phyloP scores from a whole-genome alignment of 2,329 filamentous ascomycete species.

The Tolypocladium paradoxum region DNA sequence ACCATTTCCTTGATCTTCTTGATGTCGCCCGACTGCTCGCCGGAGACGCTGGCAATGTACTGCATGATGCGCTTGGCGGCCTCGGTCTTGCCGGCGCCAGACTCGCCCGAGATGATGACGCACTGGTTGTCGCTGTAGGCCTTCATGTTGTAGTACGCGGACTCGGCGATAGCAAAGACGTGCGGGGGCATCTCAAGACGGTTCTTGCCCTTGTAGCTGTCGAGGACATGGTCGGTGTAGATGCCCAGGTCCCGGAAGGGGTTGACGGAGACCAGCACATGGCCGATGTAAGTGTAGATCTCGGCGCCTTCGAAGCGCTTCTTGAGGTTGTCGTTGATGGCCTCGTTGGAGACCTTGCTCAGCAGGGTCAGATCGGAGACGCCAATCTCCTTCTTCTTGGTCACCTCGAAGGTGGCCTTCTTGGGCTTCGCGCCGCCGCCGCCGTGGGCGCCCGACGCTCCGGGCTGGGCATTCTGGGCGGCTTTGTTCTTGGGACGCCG shows the following conservation, averaged over 20 bases:
- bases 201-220: constrained; percentile 95
- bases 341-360: constrained; percentile 97
- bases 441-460: constrained; percentile 22
- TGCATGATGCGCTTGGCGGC: constrained; percentile 99
- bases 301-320: constrained; percentile 95
- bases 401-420: constrained; percentile 91
- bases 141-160: constrained; percentile 99
- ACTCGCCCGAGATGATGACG: constrained; percentile 98
- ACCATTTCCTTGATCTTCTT: constrained; percentile 99
- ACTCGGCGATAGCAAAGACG: constrained; percentile 94
- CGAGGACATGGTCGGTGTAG: constrained; percentile 88
- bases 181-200: constrained; percentile 89
- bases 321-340: constrained; percentile 98
- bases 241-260: constrained; percentile 96
- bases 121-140: constrained; percentile 98
- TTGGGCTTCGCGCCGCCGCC: constrained; percentile 57
- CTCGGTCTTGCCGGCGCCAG: constrained; percentile 95
- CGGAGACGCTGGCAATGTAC: constrained; percentile 96
- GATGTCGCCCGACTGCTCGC: constrained; percentile 73
- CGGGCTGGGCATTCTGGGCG: constrained; percentile 26
- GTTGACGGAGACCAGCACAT: constrained; percentile 98
- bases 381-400: constrained; percentile 98
- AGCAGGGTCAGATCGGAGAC: constrained; percentile 95
- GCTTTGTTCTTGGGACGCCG: constrained; percentile 30
- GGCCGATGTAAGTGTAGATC: constrained; percentile 99